Base-by-base conservation (phyloP, 73 alveolate species). In the Diophrys sp. region DNA sequence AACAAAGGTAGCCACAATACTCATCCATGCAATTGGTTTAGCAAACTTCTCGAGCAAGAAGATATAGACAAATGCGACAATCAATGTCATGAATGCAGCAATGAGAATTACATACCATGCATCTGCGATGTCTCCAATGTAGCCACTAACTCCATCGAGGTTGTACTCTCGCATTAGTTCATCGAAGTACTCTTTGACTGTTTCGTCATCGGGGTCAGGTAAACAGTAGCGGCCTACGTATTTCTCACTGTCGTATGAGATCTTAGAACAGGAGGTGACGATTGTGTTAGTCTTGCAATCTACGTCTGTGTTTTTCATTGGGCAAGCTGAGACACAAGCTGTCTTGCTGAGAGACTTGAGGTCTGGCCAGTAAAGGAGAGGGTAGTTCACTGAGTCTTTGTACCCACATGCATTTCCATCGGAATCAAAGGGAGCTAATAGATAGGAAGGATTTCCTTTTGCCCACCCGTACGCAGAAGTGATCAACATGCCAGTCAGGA, bases 371-470 rank as follows among this genome's bases (percentile, higher is more conserved):
- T 44, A 44, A 11, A 44, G 62, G 62, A 11, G 18, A 5, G 5
- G 5, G 62, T 44, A 44, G 5, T 44, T 11, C 5, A 18, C 62
- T 44, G 62, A 77, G n/a, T 31, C 72, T 28, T 25, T 33, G 31
- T 33, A 54, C 31, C 85, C 85, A 33, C 85, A 77, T 8, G 29
- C 32, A 31, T 80, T 78, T 53, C 92, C 88, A 33, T 80, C 85
- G 24, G 80, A 29, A 66, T 86, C 93, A 31, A 55, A 75, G 18
- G 87, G 84, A 44, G 78, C 32, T 0, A 88, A 30, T 2, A 88
- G 90, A 14, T 84, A 71, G 69, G 74, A 67, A 31, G 99, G 99
- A 55, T 94, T 86, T 31, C 99, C 99, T 70, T 92, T 71, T 0
- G 86, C 56, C 85, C 87, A 94, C 25, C 99, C 98, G 30, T 87